Base-by-base conservation (phyloP, 2,329 filamentous ascomycete species). In the Talaromyces funiculosus region DNA sequence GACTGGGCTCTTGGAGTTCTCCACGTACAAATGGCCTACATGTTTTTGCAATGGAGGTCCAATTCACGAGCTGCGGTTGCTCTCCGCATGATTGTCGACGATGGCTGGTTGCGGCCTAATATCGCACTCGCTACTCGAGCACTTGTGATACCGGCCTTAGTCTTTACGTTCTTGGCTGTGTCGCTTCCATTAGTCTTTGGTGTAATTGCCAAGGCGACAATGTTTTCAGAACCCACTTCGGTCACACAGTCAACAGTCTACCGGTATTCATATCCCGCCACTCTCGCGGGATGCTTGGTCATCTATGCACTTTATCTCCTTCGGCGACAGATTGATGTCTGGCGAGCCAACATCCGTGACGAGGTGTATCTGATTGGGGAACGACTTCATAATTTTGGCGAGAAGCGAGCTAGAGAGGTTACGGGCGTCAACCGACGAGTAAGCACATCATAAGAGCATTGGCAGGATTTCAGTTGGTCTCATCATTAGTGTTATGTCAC, bases 291-390 rank as follows among this genome's bases (percentile, higher is more conserved):
- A 69, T 81, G 82, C 10, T 71, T 87, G n/a, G 69, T 83, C 8
- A 76, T 77, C 26, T 75, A 80, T 59, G 69, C 78, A 1, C 59
- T 69, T 45, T 71, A 72, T 61, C 56, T 77, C 35, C 64, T 76
- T 33, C 65, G 71, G 6, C 76, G 82, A 49, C 82, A 90, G 57
- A 82, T 94, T 56, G 83, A 84, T 51, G 79, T 85, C 20, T 97
- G 93, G 92, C 86, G 90, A 67, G 81, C 86, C 61, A 85, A 88
- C 61, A 91, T 99, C 51, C 82, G 91, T 40, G 95, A 99, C 73
- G 95, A 99, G 75, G 92, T 96, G 0, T 99, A 99, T 73, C 79
- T 99, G 47, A 94, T 97, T 70, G 94, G 94, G 2, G 93, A 99
- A 77, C 80, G 92, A 62, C 76, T 99, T 69, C 95, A 99, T 77